Evolutionary conservation across 495 filamentous ascomycete species (phyloP), one percentile per base, ranked within the genome.

Genomic region (Xylaria nigripes): DNA sequence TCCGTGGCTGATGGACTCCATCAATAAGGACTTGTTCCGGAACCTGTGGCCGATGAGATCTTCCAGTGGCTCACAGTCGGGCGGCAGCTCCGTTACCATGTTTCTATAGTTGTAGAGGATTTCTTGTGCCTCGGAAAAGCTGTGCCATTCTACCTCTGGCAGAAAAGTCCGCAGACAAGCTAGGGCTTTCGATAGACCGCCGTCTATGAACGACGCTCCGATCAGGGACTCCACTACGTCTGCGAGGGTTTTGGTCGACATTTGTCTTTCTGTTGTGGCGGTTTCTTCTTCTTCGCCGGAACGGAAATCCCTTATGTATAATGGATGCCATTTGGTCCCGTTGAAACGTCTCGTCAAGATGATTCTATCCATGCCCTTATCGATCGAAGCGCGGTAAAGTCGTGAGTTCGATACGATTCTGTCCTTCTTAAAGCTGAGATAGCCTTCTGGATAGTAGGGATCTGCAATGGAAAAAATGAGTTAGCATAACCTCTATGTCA

Each of bases 191-290:
- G 74, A 32, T 32, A 79, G 66, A 0, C 87, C 87, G 0, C 89
- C 89, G 45, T 87, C 81, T 6, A 89, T 47, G 60, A 78, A 95
- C 1, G 87, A 76, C 0, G 87, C 86, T 1, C 89, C 93, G 32
- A 95, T 85, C 1, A 96, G 72, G 0, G 75, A 81, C 65, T 98
- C 93, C 10, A 96, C 80, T 0, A 96, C 87, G 58, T 98, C 93
- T 4, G 93, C 93, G 12, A 95, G 77, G 2, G 83, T 81, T 62
- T 98, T 98, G 6, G 80, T 85, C 1, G 87, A 85, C 23, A 91
- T 62, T 3, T 70, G 36, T 43, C 60, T 59, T 61, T 29, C 57
- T 8, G 24, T 1, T 2, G 7, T 15, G n/a, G 53, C 18, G 3
- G n/a, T 16, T 41, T 2, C 66, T 46, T 2, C 66, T 46, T 12